Evolutionary conservation across 495 filamentous ascomycete genomes (phyloP).

Genomic region (Neurospora sp.): DNA sequence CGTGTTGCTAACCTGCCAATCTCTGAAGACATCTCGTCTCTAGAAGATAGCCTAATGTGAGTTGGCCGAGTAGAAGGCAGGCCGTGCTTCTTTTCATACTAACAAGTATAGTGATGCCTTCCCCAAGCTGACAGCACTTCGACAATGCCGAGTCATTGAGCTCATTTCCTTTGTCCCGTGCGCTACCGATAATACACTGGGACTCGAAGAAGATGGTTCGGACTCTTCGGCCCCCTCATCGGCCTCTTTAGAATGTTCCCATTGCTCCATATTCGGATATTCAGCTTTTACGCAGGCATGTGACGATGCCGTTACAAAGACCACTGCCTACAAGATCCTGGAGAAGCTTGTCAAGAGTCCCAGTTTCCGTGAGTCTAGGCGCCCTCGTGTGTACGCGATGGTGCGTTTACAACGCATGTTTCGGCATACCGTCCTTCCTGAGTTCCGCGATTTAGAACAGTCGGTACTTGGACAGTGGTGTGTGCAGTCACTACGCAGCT

Average conservation of each 20-base stretch:
- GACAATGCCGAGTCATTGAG: constrained; percentile 24
- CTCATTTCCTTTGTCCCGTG: constrained; percentile 26
- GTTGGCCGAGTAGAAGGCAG: background rate
- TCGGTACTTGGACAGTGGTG: constrained; percentile 69
- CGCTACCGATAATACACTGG: constrained; percentile 24
- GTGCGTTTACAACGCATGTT: constrained; percentile 55
- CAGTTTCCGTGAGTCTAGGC: constrained; percentile 47
- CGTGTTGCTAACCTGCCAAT: constrained; percentile 11
- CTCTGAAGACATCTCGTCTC: constrained; percentile 1
- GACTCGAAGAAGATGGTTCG: background rate
- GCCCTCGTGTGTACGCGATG: constrained; percentile 62
- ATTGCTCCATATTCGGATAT: constrained; percentile 8
- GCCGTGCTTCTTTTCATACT: background rate
- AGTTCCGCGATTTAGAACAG: constrained; percentile 52
- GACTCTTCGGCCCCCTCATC: background rate
- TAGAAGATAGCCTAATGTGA: background rate
- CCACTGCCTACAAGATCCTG: constrained; percentile 40
- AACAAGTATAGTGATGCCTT: constrained; percentile 16
- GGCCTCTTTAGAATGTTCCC: constrained; percentile 9
- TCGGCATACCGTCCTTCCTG: constrained; percentile 45
- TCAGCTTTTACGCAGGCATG: background rate
- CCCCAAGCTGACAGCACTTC: constrained; percentile 13
- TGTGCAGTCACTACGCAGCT: constrained; percentile 67
- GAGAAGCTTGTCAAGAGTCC: constrained; percentile 44
- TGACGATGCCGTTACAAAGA: constrained; percentile 4